phyloP scores from a whole-genome alignment of 208 protist species.

The Trypanosoma lewisi region DNA sequence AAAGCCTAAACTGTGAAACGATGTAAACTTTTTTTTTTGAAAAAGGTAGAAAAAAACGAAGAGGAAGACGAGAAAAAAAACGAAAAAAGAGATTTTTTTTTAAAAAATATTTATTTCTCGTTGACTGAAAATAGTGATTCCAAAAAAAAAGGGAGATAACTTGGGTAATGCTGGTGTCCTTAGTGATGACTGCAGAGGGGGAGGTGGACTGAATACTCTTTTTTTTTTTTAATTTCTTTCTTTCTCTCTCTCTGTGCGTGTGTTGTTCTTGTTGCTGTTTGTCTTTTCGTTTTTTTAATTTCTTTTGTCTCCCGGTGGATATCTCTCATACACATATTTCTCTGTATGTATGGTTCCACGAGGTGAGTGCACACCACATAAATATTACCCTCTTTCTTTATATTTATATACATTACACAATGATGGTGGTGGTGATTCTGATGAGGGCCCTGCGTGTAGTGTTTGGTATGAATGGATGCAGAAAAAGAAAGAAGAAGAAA shows the following conservation, averaged over 20 bases:
- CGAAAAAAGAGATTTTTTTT: neutral
- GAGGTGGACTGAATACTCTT: neutral
- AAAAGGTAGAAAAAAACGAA: neutral
- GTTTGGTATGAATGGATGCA: too few species aligned
- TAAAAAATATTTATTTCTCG: conserved; percentile 11
- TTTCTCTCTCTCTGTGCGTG: neutral
- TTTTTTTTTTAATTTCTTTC: conserved; percentile 1
- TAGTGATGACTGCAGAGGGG: neutral
- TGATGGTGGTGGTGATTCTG: too few species aligned
- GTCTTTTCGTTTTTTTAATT: neutral
- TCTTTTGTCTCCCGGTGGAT: neutral
- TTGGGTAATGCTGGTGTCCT: too few species aligned
- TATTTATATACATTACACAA: too few species aligned
- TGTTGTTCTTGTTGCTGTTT: neutral
- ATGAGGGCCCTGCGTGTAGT: too few species aligned
- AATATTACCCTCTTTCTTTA: too few species aligned
- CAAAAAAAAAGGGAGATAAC: conserved; percentile 14
- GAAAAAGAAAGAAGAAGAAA: too few species aligned
- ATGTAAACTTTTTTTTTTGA: too few species aligned
- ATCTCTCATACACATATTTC: neutral
- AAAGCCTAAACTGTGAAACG: too few species aligned
- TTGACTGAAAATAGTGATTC: conserved; percentile 9
- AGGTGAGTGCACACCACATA: too few species aligned
- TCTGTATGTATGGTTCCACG: too few species aligned
- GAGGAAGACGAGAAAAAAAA: neutral